Percentiles rank a stretch among this genome's conserved stretches.
phyloP scores from a whole-genome alignment of 2,329 filamentous ascomycete genomes.

The Penicillium hesseltinei region DNA sequence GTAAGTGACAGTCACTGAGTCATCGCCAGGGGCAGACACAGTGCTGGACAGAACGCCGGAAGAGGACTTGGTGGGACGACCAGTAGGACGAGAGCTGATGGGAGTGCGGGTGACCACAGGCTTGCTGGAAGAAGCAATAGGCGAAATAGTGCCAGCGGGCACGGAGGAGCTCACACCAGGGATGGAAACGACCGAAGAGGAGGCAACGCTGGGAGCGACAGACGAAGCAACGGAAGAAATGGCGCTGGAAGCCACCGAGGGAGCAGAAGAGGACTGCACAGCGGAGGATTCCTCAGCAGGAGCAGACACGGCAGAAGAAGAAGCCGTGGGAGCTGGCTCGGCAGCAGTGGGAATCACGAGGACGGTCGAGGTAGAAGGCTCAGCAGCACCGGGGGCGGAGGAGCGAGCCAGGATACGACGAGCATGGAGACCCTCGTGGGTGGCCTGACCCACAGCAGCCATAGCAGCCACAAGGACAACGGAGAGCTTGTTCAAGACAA shows the following conservation, averaged over 20 bases:
- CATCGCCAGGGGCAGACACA: constrained; percentile 15
- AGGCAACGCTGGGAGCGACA: neutral
- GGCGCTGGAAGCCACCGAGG: constrained; percentile 8
- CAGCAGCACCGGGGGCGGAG: constrained; percentile 12
- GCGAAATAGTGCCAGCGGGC: neutral
- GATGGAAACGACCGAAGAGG: neutral
- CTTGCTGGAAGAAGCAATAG: constrained; percentile 3
- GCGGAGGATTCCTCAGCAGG: constrained; percentile 9
- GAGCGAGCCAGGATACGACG: constrained; percentile 23
- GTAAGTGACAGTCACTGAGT: constrained; percentile 33
- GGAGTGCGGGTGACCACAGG: constrained; percentile 9
- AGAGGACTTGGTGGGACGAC: constrained; percentile 6
- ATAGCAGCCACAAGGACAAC: constrained; percentile 37
- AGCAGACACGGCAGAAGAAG: neutral
- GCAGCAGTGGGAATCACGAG: constrained; percentile 21
- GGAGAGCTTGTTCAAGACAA: constrained; percentile 37
- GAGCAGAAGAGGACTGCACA: constrained; percentile 4
- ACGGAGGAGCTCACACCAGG: neutral
- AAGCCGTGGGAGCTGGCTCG: neutral
- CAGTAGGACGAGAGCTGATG: constrained; percentile 6
- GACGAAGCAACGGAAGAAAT: constrained; percentile 12
- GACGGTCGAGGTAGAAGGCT: constrained; percentile 20
- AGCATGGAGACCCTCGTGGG: constrained; percentile 26
- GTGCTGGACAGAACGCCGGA: constrained; percentile 4
- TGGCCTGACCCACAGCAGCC: constrained; percentile 37